Evolutionary conservation across 1,284 basidiomycete species (phyloP), one percentile per base, ranked within the genome.

Genomic region (Rhodotorula sp.): DNA sequence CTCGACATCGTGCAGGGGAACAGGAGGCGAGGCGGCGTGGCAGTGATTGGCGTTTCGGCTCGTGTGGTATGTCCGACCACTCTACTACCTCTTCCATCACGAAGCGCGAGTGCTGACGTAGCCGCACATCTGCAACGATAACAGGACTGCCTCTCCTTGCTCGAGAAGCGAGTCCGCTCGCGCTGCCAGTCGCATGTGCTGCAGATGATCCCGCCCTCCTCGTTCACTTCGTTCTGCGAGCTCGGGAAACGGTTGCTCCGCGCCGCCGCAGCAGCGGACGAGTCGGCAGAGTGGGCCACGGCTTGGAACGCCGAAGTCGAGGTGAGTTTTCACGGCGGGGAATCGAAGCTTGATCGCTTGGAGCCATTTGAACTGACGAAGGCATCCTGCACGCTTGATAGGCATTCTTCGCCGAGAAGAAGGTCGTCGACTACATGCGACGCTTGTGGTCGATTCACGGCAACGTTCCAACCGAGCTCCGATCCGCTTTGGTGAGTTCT

Each of bases 141-240:
- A 39, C 71, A 84, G 83, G 93, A 97, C 78, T 90, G 91, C n/a
- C 86, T 96, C 70, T 90, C 91, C 68, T 82, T 92, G 15, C 84
- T 98, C 10, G 94, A 98, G 81, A 97, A 98, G 80, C 86, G 94
- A 61, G 94, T 97, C 64, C 96, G 97, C 82, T 96, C 92, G 75
- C 87, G 94, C 10, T 98, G 97, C 82, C 96, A 93, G 7, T 92
- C 93, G 51, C 86, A 94, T 62, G 91, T 93, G 78, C 85, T 94
- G 74, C 87, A 91, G 64, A 89, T 91, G 67, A 68, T 75, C 49
- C 71, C 70, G 21, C 57, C 51, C 2, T 71, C 65, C 39, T 63
- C 60, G 4, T 66, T 69, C 46, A 47, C 57, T 18, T 59, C 49
- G 18, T 75, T 72, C 51, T 18, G 52, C 49, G 39, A 58, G 1